phyloP scores from a whole-genome alignment of 1,139 yeast genomes.

The Geotrichum europaeum region DNA sequence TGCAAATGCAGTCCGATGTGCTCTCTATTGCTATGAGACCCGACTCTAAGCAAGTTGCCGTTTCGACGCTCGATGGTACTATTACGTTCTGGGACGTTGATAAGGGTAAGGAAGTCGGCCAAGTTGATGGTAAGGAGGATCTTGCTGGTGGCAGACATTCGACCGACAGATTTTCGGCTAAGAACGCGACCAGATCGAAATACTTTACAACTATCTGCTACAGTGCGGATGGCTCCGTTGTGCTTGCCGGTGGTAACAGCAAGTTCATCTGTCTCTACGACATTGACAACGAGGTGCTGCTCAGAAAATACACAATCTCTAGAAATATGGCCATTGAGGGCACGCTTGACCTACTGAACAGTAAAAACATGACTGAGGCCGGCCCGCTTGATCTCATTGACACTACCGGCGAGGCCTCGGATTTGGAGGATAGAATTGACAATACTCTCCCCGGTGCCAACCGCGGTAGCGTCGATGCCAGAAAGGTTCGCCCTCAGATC shows the following conservation, averaged over 20 bases:
- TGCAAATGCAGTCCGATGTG: slow-evolving; percentile 81
- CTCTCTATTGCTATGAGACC: slow-evolving; percentile 80
- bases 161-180: slow-evolving; percentile 74
- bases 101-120: slow-evolving; percentile 71
- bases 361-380: slow-evolving; percentile 77
- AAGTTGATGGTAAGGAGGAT: slow-evolving; percentile 82
- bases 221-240: slow-evolving; percentile 81
- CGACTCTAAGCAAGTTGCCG: slow-evolving; percentile 85
- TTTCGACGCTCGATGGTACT: slow-evolving; percentile 85
- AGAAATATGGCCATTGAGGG: slow-evolving; percentile 89
- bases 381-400: slow-evolving; percentile 83
- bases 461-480: slow-evolving; percentile 78
- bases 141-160: slow-evolving; percentile 80
- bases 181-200: slow-evolving; percentile 78
- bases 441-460: slow-evolving; percentile 78
- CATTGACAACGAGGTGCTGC: slow-evolving; percentile 74
- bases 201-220: slow-evolving; percentile 75
- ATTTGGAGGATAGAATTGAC: slow-evolving; percentile 77
- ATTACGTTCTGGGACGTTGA: slow-evolving; percentile 78
- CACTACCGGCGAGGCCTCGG: slow-evolving; percentile 78
- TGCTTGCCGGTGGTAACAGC: slow-evolving; percentile 91
- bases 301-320: slow-evolving; percentile 77
- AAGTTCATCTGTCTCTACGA: slow-evolving; percentile 90
- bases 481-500: slow-evolving; percentile 73
- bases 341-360: slow-evolving; percentile 71